Evolutionary conservation across 208 protist species (phyloP), one percentile per base, ranked within the genome.

Genomic region (Blechomonas ayalai): DNA sequence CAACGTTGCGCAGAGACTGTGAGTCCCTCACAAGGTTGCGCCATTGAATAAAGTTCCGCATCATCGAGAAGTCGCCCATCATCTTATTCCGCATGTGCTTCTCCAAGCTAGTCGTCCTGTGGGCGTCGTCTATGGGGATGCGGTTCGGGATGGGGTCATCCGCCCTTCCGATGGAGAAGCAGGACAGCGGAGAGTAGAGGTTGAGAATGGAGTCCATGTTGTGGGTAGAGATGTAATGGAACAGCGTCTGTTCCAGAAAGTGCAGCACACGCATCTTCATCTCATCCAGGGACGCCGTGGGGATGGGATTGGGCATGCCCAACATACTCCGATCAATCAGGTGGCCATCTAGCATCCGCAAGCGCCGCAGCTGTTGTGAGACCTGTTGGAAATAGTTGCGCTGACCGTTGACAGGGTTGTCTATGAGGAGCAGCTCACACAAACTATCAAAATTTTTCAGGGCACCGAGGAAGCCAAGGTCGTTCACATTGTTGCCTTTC

Each of bases 371-470:
- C 33, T 53, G 38, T 15, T 55, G 61, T 1, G 66, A 45, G 24
- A 94, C 31, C 18, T 68, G 45, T 7, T 47, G 34, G 46, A 43
- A 58, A 55, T 85, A 86, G 24, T 86, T 59, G 24, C 47, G 39
- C 15, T 63, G 56, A 16, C 50, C 55, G 24, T 33, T 43, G 15
- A 85, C 47, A 15, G 73, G 71, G 58, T 94, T 91, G 31, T 63
- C 74, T n/a, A 42, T 52, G 8, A 94, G 54, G 26, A 82, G 48
- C 12, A 94, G 24, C 59, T 90, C 82, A n/a, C 60, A 59, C 10
- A 94, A 57, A 33, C 48, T 61, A 26, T 54, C 49, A 43, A 74
- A 94, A 41, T 66, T 66, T 51, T 78, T 67, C 25, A 91, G 68
- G 8, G 63, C 50, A 3, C 52, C 69, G 32, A 87, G 19, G 50